Base-by-base conservation (phyloP, 805 yeast species). In the Cyberlindnera meyerae region DNA sequence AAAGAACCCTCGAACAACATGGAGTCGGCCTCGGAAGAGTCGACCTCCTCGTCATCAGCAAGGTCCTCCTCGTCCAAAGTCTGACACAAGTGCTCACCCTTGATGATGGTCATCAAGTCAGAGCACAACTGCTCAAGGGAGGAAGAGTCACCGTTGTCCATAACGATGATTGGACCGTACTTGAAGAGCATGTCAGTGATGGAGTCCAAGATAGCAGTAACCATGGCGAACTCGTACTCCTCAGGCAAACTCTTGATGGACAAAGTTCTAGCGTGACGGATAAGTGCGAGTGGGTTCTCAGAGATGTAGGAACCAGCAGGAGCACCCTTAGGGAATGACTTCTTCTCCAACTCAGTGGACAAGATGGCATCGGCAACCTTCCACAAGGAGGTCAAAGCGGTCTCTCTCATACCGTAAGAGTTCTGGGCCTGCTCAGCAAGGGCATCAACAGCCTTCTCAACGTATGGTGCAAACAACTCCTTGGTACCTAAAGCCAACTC, bases 401-500 rank as follows among this genome's bases (percentile, higher is more conserved):
- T 79, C 63, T 84, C 93, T 59, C 96, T 78, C 68, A 89, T 77
- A 55, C 95, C 96, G 43, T 86, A 88, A 34, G 95, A 87, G 58
- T 82, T 89, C 42, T 79, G 87, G 43, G 80, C 75, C 62, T 85
- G 90, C 39, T 79, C 83, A 33, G 71, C 63, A 47, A 86, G 69
- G 15, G 77, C 71, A 45, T 71, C 70, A 50, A 83, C 63, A 18
- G 88, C 72, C 39, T 77, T 65, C 58, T 85, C 87, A 43, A 87
- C 82, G 54, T 78, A 87, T 53, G 79, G 78, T 54, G 79, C 74
- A 64, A 90, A 88, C 36, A 78, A 78, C 40, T 75, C 79, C 55
- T 88, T 83, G 33, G 96, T 84, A 51, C 95, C 96, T 37, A 73
- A 62, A 35, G 96, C 95, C 58, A 89, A 75, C 58, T 93, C 97